Conservation (phyloP, 2,329 filamentous ascomycete species). For the Hypoxylon sp. region DNA sequence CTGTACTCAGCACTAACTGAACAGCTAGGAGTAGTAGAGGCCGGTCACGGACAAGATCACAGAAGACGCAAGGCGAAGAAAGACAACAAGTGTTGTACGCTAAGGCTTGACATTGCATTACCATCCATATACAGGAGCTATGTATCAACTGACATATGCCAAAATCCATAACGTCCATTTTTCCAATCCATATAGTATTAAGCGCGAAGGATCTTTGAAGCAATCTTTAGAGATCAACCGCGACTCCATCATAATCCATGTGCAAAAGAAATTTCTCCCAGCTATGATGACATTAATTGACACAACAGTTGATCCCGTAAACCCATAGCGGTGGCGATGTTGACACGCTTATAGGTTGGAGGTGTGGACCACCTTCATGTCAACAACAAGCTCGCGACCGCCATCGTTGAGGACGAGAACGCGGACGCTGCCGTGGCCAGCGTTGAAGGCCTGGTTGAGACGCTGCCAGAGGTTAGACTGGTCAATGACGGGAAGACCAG, state of each 20-base stretch:
- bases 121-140: constrained; percentile 61
- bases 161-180: constrained; percentile 56
- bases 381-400: constrained; percentile 94
- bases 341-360: constrained; percentile 70
- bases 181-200: constrained; percentile 51
- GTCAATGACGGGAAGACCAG: constrained; percentile 91
- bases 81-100: constrained; percentile 28
- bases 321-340: constrained; percentile 42
- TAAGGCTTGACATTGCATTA: constrained; percentile 52
- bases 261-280: constrained; percentile 39
- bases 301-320: constrained; percentile 52
- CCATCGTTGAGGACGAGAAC: constrained; percentile 96
- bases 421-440: constrained; percentile 92
- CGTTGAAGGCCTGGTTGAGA: constrained; percentile 86
- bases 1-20: not conserved
- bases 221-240: constrained; percentile 52
- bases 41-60: not conserved
- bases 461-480: constrained; percentile 91
- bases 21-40: not conserved
- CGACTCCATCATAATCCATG: constrained; percentile 47
- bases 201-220: constrained; percentile 41
- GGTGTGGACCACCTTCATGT: constrained; percentile 98
- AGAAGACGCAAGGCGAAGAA: constrained; percentile 2
- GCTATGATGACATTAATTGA: constrained; percentile 47
- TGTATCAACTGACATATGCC: constrained; percentile 61